phyloP scores from a whole-genome alignment of 208 protist species.

The Wallacemonas rigidus region DNA sequence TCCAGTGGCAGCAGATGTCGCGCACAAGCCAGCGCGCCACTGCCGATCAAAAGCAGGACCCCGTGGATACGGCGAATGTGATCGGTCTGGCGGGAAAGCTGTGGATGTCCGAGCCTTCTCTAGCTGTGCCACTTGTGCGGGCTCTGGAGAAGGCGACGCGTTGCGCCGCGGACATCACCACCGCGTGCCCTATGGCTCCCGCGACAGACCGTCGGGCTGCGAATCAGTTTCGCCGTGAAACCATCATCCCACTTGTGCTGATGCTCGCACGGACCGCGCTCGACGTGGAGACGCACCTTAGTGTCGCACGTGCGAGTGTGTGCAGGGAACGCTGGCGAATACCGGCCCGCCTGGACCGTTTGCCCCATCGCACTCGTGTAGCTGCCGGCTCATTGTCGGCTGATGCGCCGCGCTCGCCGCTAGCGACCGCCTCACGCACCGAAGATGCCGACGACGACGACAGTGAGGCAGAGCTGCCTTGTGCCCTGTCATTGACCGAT shows the following conservation, averaged over 20 bases:
- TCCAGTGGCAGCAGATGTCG: constrained; percentile 6
- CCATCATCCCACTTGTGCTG: background rate
- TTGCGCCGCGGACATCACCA: background rate
- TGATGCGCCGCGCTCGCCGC: too few relatives aligned
- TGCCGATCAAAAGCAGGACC: too few relatives aligned
- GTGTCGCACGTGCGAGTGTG: background rate
- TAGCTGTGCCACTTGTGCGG: background rate
- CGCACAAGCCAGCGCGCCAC: background rate
- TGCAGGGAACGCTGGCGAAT: background rate
- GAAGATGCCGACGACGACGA: background rate
- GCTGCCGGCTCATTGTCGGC: too few relatives aligned
- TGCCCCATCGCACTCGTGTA: too few relatives aligned
- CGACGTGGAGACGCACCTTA: constrained; percentile 15
- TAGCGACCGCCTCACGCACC: background rate
- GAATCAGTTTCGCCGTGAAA: constrained; percentile 1
- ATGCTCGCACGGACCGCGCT: constrained; percentile 6
- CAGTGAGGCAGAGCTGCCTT: background rate
- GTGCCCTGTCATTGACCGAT: too few relatives aligned
- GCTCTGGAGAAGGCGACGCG: background rate
- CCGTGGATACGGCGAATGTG: background rate
- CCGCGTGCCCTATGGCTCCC: background rate
- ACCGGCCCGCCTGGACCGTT: background rate
- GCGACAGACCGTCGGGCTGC: background rate
- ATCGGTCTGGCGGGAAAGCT: background rate
- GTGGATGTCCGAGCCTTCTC: background rate